These are phyloP conservation scores for Cordyceps militaris DNA, from an alignment of 2,329 filamentous ascomycete genomes.

Conservation along the genomic window DNA sequence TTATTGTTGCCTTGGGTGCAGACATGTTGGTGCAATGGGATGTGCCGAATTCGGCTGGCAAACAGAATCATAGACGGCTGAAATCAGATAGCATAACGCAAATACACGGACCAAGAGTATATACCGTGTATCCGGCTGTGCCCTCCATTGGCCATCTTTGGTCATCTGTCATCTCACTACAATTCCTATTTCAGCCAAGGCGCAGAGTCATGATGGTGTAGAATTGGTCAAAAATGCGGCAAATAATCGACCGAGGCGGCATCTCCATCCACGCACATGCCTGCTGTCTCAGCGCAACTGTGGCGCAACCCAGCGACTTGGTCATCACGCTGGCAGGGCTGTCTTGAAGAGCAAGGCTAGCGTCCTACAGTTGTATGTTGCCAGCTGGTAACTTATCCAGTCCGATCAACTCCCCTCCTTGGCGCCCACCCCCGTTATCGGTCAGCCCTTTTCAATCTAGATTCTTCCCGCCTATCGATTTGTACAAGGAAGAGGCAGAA, in stretches of 20 bases:
- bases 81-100: not conserved
- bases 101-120: not conserved
- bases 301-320: not conserved
- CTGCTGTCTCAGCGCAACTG: not conserved
- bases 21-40: not conserved
- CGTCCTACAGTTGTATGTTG: no score
- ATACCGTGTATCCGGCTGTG: not conserved
- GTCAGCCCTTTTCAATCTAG: not conserved
- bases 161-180: no score
- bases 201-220: not conserved
- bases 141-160: not conserved
- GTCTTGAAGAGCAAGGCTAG: no score
- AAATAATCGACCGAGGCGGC: not conserved
- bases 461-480: not conserved
- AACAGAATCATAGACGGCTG: not conserved
- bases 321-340: not conserved
- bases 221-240: not conserved
- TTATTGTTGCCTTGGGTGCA: not conserved
- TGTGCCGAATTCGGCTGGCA: not conserved
- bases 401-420: not conserved
- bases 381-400: not conserved
- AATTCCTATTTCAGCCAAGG: not conserved
- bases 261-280: not conserved
- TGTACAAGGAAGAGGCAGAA: not conserved
- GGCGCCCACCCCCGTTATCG: not conserved